Percentiles rank a stretch among this genome's conserved stretches.
These are phyloP conservation scores for Trypanosoma rangeli DNA, from an alignment of 208 protist species.

Conservation along the genomic window DNA sequence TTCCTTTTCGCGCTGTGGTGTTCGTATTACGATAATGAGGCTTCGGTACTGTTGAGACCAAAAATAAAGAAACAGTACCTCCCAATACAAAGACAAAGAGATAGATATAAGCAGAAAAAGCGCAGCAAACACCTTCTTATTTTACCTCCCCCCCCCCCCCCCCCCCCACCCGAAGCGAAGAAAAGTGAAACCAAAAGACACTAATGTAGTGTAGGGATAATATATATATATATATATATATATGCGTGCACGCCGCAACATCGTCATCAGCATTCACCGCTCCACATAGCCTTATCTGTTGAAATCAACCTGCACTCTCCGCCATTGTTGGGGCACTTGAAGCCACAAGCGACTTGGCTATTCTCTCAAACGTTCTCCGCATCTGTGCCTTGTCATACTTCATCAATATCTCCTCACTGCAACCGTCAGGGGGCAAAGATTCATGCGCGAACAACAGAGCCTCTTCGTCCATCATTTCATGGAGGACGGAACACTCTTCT, in stretches of 20 bases:
- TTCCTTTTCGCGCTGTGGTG: not conserved
- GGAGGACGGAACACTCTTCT: conserved; percentile 59
- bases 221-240: not conserved
- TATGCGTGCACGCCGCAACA: not conserved
- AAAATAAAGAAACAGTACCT: conserved; percentile 1
- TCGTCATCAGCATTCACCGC: not conserved
- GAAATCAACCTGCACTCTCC: not conserved
- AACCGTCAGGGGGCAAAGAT: conserved; percentile 7
- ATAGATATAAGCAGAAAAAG: not conserved
- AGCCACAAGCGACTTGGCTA: conserved; percentile 18
- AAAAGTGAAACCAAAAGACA: not conserved
- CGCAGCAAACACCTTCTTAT: not conserved
- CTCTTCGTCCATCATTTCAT: conserved; percentile 84
- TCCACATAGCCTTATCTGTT: not conserved
- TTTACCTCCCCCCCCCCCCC: no score
- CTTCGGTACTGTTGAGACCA: not conserved
- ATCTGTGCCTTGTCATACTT: conserved; percentile 8
- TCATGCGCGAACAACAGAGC: conserved; percentile 54
- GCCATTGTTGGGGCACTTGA: not conserved
- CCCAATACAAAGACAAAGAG: not conserved
- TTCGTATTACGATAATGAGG: not conserved
- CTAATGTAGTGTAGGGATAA: not conserved
- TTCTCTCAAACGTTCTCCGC: conserved; percentile 10
- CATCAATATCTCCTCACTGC: conserved; percentile 2
- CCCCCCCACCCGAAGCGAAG: not conserved